A percentile compares a stretch with the other conserved stretches of the same genome.
Conservation (phyloP, 345 rosid species). For the Psidium guajava region DNA sequence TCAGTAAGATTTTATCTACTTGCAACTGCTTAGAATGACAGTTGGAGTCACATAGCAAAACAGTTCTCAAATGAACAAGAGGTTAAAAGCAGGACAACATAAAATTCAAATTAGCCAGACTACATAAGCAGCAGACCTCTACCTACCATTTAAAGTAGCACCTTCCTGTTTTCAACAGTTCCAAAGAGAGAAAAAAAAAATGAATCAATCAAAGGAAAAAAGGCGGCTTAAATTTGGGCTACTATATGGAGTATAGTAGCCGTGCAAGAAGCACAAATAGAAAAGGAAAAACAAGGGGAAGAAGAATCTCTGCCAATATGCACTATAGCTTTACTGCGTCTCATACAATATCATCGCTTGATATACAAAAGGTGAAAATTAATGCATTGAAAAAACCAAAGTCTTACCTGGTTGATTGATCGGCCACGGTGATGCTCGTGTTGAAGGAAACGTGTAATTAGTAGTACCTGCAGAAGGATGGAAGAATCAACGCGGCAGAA, state of each 20-base stretch:
- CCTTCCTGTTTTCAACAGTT: neutral
- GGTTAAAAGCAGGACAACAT: neutral
- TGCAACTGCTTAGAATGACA: neutral
- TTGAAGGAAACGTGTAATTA: constrained; percentile 87
- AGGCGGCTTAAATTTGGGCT: neutral
- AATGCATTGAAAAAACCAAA: neutral
- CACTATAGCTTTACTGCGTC: neutral
- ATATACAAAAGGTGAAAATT: neutral
- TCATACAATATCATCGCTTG: neutral
- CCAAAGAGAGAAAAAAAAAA: neutral
- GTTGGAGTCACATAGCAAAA: neutral
- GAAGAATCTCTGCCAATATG: neutral
- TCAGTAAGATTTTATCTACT: neutral
- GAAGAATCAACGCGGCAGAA: neutral
- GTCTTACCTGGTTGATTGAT: constrained; percentile 69
- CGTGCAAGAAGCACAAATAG: neutral
- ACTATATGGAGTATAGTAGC: neutral
- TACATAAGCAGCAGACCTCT: neutral
- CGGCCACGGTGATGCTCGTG: constrained; percentile 93
- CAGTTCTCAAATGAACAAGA: neutral
- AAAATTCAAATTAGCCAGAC: neutral
- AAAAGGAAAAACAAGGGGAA: neutral
- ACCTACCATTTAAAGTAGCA: neutral
- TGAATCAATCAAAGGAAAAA: neutral
- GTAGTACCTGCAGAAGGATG: constrained; percentile 44